Evolutionary conservation across 257 asterid species (phyloP).

Genomic region (Fraxinus quadrangulata): DNA sequence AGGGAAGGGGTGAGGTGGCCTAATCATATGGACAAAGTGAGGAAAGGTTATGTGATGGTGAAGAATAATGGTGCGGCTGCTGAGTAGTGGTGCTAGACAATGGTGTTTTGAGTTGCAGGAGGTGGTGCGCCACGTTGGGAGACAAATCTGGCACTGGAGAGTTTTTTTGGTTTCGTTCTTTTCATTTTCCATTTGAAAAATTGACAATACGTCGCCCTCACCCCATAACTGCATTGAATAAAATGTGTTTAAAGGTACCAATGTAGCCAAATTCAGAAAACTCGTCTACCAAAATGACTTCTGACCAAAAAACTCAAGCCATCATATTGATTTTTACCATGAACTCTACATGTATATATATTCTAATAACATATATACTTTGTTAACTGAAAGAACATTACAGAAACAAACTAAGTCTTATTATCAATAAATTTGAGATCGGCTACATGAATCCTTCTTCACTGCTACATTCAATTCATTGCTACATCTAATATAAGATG

Average conservation of each 20-base stretch:
- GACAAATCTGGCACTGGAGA: not conserved
- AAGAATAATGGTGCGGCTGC: not conserved
- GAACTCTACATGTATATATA: not conserved
- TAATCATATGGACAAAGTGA: not conserved
- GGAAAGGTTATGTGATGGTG: not conserved
- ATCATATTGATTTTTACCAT: not conserved
- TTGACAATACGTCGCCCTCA: not conserved
- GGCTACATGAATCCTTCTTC: not conserved
- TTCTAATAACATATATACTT: not conserved
- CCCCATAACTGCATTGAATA: not conserved
- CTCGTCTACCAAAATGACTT: not conserved
- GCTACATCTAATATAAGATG: not conserved
- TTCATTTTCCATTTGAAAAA: not conserved
- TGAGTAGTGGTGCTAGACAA: no score
- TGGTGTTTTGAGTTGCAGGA: not conserved
- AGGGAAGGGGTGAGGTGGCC: not conserved
- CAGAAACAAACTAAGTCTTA: not conserved
- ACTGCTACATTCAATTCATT: not conserved
- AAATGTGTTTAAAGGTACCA: not conserved
- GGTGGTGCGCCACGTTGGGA: not conserved
- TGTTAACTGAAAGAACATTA: not conserved
- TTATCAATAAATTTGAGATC: not conserved
- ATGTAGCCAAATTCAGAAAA: not conserved
- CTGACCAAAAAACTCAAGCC: not conserved
- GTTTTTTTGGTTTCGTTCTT: no score